Evolutionary conservation across 495 filamentous ascomycete genomes (phyloP), one percentile per base, ranked within the genome.

Genomic region (Amphirosellinia nigrospora): DNA sequence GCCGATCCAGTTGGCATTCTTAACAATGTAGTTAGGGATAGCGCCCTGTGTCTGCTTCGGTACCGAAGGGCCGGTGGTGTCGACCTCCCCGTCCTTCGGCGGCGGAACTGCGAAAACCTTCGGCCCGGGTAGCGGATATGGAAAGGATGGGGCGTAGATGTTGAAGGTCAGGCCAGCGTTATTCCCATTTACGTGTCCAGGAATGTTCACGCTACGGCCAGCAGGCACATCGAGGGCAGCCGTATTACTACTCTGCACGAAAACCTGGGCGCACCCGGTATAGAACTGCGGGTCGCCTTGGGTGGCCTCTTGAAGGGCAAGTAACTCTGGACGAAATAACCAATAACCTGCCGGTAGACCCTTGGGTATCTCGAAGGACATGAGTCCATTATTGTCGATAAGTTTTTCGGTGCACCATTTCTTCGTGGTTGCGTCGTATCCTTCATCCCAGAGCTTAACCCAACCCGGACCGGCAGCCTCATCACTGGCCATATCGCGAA

Each of bases 401-500:
- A 94, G 73, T 53, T 87, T 87, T 70, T 91, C 84, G 1, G 90
- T 90, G 71, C 92, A 92, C 88, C 90, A 93, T 67, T 86, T 80
- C 3, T 81, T 81, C 59, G 73, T 74, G 3, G 62, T 45, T 19
- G 56, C 69, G 73, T 90, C 85, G 74, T 91, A 92, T 58, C 89
- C 90, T 39, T 89, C 85, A 53, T 91, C 82, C 80, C 80, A 92
- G 77, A 95, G 89, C 83, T 94, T 94, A 83, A 95, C 92, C 92
- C 92, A 95, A 26, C 92, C 92, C 66, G 79, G 78, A 5, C 92
- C 91, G 34, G 82, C 76, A 36, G 84, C 85, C 8, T 71, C 46
- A 15, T 80, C 80, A 21, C 77, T 78, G 3, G 82, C 75, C 46
- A 81, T 77, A 63, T 86, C 76, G 58, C 76, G 75, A 5, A 91